These are phyloP conservation scores for Pichia cabralensis DNA, from an alignment of 805 yeast species.

Conservation along the genomic window DNA sequence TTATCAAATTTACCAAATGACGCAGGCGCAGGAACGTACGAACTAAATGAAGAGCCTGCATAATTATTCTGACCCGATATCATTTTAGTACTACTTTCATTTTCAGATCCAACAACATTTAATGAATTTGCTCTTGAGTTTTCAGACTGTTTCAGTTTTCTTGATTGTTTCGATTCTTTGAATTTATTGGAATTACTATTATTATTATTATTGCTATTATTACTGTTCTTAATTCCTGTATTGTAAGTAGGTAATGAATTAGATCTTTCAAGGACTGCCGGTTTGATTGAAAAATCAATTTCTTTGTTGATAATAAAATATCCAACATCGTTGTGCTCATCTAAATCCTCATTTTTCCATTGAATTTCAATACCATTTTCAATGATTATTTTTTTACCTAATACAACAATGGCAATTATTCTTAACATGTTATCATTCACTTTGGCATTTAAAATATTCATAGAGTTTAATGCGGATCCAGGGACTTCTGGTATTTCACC, in stretches of 20 bases:
- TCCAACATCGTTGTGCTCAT: not conserved
- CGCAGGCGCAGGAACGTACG: constrained; percentile 7
- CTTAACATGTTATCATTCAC: constrained; percentile 26
- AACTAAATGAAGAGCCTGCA: constrained; percentile 12
- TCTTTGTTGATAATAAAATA: no score
- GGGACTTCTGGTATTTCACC: constrained; percentile 21
- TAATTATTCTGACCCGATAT: no score
- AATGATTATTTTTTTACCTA: constrained; percentile 21
- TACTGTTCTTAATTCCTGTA: no score
- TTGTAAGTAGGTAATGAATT: no score
- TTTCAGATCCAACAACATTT: not conserved
- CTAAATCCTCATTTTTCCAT: constrained; percentile 1
- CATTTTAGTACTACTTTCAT: not conserved
- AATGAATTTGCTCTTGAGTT: no score
- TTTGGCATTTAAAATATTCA: constrained; percentile 15
- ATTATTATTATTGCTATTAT: no score
- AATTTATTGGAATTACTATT: no score
- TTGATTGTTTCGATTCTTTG: no score
- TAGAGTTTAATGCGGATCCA: not conserved
- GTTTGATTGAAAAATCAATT: no score
- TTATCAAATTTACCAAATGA: constrained; percentile 9
- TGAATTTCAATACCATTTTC: constrained; percentile 23
- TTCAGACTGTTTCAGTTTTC: no score
- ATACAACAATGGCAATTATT: constrained; percentile 25
- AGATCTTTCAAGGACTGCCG: no score